Percentiles rank a stretch among this genome's conserved stretches.
Evolutionary conservation across 192 early-diverging fungal species (phyloP).

Genomic region (Backusella psychrophila): DNA sequence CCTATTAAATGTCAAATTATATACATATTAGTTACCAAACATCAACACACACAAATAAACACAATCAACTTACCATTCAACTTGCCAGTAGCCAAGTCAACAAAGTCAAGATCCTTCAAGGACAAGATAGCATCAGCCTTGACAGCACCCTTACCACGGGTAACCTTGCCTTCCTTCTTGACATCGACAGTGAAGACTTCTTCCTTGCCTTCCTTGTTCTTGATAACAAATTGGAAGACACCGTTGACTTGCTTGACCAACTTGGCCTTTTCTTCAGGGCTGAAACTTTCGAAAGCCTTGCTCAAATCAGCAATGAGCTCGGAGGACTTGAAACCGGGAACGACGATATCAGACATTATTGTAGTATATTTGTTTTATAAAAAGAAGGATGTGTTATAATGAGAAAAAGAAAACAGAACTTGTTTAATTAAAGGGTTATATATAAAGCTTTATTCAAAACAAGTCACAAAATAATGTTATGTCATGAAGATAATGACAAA

Average conservation of each 20-base stretch:
- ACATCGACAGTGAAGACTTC: conserved; percentile 83
- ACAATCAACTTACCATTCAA: conserved; percentile 62
- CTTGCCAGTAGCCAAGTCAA: conserved; percentile 81
- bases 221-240: conserved; percentile 87
- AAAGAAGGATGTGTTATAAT: neutral
- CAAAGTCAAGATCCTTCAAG: conserved; percentile 80
- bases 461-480: conserved; percentile 4
- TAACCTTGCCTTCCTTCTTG: conserved; percentile 68
- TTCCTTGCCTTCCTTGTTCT: conserved; percentile 61
- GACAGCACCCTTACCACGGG: conserved; percentile 54
- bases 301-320: conserved; percentile 70
- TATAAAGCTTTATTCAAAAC: neutral
- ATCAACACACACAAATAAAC: neutral
- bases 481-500: neutral
- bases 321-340: conserved; percentile 74
- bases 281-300: conserved; percentile 56
- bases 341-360: conserved; percentile 29
- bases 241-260: conserved; percentile 77
- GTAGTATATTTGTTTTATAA: neutral
- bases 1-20: conserved; percentile 27
- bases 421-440: neutral
- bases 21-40: neutral
- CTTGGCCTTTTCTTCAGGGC: conserved; percentile 55
- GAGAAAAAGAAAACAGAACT: conserved; percentile 1
- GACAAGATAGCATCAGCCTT: conserved; percentile 75